Evolutionary conservation across 2,329 filamentous ascomycete genomes (phyloP).

Genomic region (Aaosphaeria arxii): DNA sequence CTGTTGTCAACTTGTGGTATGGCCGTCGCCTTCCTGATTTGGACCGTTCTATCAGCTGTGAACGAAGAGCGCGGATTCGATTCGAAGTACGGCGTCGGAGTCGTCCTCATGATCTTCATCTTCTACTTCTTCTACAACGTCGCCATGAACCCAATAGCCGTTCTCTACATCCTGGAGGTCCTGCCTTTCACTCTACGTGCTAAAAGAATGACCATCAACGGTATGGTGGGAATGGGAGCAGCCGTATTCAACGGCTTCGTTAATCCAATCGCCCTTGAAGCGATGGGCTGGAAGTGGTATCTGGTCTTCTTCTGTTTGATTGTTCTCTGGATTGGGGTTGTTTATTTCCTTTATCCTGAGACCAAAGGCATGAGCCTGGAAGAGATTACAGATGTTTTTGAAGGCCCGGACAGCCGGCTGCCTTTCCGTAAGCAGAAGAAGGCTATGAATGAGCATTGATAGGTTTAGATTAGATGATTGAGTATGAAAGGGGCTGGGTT

Average conservation of each 20-base stretch:
- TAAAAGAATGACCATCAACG: not conserved
- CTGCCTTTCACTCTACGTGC: not conserved
- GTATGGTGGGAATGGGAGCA: not conserved
- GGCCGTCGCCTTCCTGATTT: slow-evolving; percentile 42
- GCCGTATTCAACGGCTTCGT: slow-evolving; percentile 3
- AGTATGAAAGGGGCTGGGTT: too few relatives aligned
- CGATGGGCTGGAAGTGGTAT: slow-evolving; percentile 11
- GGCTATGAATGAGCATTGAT: too few relatives aligned
- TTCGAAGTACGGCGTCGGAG: slow-evolving; percentile 7
- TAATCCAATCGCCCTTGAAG: slow-evolving; percentile 9
- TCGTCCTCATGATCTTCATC: slow-evolving; percentile 15
- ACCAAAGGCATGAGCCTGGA: slow-evolving; percentile 1
- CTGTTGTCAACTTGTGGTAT: slow-evolving; percentile 42
- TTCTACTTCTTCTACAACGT: slow-evolving; percentile 23
- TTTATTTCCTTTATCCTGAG: slow-evolving; percentile 1
- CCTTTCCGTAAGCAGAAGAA: too few relatives aligned
- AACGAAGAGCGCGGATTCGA: slow-evolving; percentile 5
- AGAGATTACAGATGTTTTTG: slow-evolving; percentile 1
- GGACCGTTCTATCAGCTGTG: slow-evolving; percentile 39
- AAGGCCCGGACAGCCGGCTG: too few relatives aligned
- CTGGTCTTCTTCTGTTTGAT: slow-evolving; percentile 5
- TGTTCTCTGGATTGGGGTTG: not conserved
- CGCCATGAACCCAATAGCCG: slow-evolving; percentile 27
- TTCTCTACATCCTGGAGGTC: not conserved
- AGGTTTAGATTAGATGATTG: too few relatives aligned